Evolutionary conservation across 371 early-diverging fungal genomes (phyloP).

Genomic region (Thermomucor indicae-seudaticae): DNA sequence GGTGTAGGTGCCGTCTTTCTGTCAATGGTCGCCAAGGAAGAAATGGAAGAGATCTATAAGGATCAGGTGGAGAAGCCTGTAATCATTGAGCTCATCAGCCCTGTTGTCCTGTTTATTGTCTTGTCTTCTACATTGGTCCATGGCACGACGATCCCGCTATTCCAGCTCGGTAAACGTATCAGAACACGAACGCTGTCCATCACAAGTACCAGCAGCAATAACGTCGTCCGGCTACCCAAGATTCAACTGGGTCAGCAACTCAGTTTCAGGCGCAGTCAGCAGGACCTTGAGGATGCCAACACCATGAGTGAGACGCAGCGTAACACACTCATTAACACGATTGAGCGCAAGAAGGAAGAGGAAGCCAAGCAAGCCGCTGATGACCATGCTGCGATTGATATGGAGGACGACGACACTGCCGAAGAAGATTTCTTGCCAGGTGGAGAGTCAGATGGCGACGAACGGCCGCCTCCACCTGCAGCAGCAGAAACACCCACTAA

Average conservation of each 20-base stretch:
- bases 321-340: slow-evolving; percentile 33
- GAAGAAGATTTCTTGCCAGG: slow-evolving; percentile 47
- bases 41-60: slow-evolving; percentile 34
- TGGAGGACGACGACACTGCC: slow-evolving; percentile 22
- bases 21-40: slow-evolving; percentile 54
- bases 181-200: slow-evolving; percentile 46
- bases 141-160: slow-evolving; percentile 77
- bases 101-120: slow-evolving; percentile 72
- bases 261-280: slow-evolving; percentile 10
- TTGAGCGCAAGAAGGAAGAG: slow-evolving; percentile 15
- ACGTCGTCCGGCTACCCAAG: slow-evolving; percentile 37
- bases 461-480: not conserved
- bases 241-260: slow-evolving; percentile 31
- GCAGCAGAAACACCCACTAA: not conserved
- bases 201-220: slow-evolving; percentile 36
- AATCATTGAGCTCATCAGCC: slow-evolving; percentile 38
- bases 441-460: slow-evolving; percentile 13
- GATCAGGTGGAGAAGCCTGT: slow-evolving; percentile 18
- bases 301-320: slow-evolving; percentile 35
- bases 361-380: slow-evolving; percentile 1
- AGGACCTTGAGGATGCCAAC: slow-evolving; percentile 11
- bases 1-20: slow-evolving; percentile 81
- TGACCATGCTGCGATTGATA: slow-evolving; percentile 15
- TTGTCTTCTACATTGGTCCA: slow-evolving; percentile 76
- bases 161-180: slow-evolving; percentile 58